These are phyloP conservation scores for Podospora sp. DNA, from an alignment of 495 filamentous ascomycete species.

Conservation along the genomic window DNA sequence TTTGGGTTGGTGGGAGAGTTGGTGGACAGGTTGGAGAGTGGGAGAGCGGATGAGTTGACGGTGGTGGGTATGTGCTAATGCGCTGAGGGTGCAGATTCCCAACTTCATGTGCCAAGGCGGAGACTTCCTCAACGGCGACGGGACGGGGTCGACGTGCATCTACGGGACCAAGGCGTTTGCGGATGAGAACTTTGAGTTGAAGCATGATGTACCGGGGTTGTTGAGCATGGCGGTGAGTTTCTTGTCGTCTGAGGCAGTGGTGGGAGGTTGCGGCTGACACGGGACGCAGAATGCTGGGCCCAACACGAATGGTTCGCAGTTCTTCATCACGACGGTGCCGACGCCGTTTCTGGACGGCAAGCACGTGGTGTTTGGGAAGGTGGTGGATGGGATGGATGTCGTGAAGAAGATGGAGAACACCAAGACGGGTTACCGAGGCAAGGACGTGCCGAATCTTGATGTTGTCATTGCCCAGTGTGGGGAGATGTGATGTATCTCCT, in stretches of 20 bases:
- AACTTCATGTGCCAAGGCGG: slow-evolving; percentile 97
- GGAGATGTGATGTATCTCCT: slow-evolving; percentile 74
- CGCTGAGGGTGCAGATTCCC: slow-evolving; percentile 66
- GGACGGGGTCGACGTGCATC: slow-evolving; percentile 84
- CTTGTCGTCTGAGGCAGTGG: background rate
- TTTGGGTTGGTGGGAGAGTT: background rate
- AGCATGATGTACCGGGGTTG: slow-evolving; percentile 76
- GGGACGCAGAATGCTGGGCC: slow-evolving; percentile 77
- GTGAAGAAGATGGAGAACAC: slow-evolving; percentile 85
- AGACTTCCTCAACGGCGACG: slow-evolving; percentile 93
- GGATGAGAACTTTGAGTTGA: slow-evolving; percentile 86
- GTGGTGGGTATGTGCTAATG: background rate
- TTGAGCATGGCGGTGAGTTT: slow-evolving; percentile 88
- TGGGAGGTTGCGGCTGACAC: slow-evolving; percentile 9
- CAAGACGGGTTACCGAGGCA: slow-evolving; percentile 67
- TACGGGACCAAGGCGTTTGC: slow-evolving; percentile 82
- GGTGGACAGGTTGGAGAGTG: background rate
- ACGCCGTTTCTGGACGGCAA: slow-evolving; percentile 91
- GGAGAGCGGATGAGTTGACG: background rate
- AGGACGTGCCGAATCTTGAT: slow-evolving; percentile 83
- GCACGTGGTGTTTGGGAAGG: slow-evolving; percentile 94
- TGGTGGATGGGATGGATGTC: slow-evolving; percentile 87
- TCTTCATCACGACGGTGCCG: slow-evolving; percentile 89
- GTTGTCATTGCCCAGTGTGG: slow-evolving; percentile 86
- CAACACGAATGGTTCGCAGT: slow-evolving; percentile 93